Evolutionary conservation across 2,329 filamentous ascomycete genomes (phyloP).

Genomic region (Fusarium pseudograminearum): DNA sequence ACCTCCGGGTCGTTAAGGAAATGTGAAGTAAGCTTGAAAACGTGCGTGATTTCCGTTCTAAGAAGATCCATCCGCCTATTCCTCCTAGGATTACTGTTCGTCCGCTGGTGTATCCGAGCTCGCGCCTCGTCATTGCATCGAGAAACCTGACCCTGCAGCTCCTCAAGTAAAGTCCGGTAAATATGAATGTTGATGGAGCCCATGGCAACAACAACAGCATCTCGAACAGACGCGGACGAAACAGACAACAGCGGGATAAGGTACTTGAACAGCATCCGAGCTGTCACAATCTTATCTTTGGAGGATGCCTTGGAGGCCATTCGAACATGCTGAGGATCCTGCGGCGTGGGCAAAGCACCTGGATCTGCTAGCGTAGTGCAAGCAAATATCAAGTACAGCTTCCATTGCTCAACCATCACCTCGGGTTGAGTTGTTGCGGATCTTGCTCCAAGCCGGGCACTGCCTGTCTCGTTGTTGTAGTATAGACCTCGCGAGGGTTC

Average conservation of each 20-base stretch:
- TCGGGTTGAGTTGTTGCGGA: conserved; percentile 81
- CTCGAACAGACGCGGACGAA: conserved; percentile 82
- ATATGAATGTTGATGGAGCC: conserved; percentile 96
- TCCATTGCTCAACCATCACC: conserved; percentile 96
- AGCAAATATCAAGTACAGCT: conserved; percentile 95
- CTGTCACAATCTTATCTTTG: conserved; percentile 85
- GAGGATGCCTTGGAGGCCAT: conserved; percentile 80
- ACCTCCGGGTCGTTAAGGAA: conserved; percentile 84
- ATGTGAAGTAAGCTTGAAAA: conserved; percentile 93
- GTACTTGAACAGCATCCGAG: conserved; percentile 88
- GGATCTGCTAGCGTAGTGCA: conserved; percentile 93
- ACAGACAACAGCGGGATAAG: conserved; percentile 88
- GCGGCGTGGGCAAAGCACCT: conserved; percentile 66
- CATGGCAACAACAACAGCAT: conserved; percentile 90
- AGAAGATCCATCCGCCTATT: conserved; percentile 88
- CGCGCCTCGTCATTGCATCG: conserved; percentile 91
- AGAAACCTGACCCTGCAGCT: conserved; percentile 86
- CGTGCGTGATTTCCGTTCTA: conserved; percentile 93
- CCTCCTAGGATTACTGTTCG: conserved; percentile 82
- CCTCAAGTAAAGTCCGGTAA: conserved; percentile 90
- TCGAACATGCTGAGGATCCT: conserved; percentile 78
- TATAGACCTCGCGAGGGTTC: conserved; percentile 76
- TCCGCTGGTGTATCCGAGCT: conserved; percentile 86
- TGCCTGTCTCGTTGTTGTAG: conserved; percentile 71
- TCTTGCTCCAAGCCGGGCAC: conserved; percentile 63